A percentile compares a stretch with the other conserved stretches of the same genome.
These are phyloP conservation scores for Salix koriyanagi DNA, from an alignment of 345 rosid genomes.

Conservation along the genomic window DNA sequence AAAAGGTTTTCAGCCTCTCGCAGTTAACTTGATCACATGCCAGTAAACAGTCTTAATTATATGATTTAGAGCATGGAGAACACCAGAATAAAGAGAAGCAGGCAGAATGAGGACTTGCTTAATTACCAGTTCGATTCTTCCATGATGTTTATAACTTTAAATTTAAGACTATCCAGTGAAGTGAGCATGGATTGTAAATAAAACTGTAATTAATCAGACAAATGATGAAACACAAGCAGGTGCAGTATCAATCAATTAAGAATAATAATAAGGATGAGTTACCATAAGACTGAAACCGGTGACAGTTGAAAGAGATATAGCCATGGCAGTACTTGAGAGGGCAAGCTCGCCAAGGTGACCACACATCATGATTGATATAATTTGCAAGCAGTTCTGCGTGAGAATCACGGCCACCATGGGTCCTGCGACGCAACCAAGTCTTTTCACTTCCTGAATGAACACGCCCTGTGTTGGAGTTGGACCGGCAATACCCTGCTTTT, in stretches of 20 bases:
- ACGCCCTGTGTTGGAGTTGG: constrained; percentile 3
- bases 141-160: not conserved
- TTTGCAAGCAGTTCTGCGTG: constrained; percentile 50
- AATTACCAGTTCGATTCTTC: not conserved
- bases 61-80: no score
- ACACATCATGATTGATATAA: constrained; percentile 64
- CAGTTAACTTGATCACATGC: no score
- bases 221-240: not conserved
- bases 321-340: constrained; percentile 76
- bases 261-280: constrained; percentile 15
- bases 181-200: not conserved
- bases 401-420: constrained; percentile 67
- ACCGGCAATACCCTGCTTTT: no score
- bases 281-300: constrained; percentile 77
- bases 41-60: no score
- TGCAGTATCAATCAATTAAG: not conserved
- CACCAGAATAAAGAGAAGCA: no score
- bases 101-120: no score
- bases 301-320: constrained; percentile 60
- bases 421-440: constrained; percentile 46
- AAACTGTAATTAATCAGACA: not conserved
- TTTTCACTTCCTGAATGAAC: constrained; percentile 42
- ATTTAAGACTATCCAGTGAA: not conserved
- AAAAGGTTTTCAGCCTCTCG: no score
- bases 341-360: constrained; percentile 77